Percentiles rank a stretch among this genome's conserved stretches.
Conservation (phyloP, 768 basidiomycete genomes). For the Lactifluus echinatus region DNA sequence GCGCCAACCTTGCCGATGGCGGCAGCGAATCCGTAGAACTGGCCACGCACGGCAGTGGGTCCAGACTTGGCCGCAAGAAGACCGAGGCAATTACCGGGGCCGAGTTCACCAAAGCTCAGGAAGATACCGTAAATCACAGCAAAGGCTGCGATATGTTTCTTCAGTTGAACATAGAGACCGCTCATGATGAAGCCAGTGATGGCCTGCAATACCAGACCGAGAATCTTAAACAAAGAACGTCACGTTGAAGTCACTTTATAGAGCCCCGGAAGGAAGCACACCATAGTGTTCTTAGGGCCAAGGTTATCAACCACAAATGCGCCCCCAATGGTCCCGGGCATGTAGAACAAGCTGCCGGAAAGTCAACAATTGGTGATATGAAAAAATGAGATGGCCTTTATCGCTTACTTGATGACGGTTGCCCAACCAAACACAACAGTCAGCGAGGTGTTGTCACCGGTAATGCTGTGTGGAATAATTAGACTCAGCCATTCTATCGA, state of each 20-base stretch:
- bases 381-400: constrained; percentile 24
- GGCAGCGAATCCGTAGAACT: constrained; percentile 80
- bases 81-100: constrained; percentile 82
- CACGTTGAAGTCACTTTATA: neutral
- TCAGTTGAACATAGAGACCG: constrained; percentile 60
- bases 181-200: constrained; percentile 86
- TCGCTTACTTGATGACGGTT: constrained; percentile 68
- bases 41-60: constrained; percentile 80
- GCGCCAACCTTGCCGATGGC: constrained; percentile 82
- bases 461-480: constrained; percentile 41
- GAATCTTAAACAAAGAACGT: constrained; percentile 42
- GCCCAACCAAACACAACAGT: constrained; percentile 73
- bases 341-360: constrained; percentile 45
- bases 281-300: constrained; percentile 72
- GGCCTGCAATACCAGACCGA: constrained; percentile 58
- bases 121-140: constrained; percentile 89
- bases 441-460: constrained; percentile 43
- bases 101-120: constrained; percentile 81
- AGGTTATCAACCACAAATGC: constrained; percentile 70
- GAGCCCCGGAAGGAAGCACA: constrained; percentile 23
- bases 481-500: neutral
- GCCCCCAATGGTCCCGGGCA: constrained; percentile 64
- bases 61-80: constrained; percentile 78
- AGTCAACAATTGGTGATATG: constrained; percentile 28
- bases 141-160: constrained; percentile 60